Evolutionary conservation across 768 basidiomycete genomes (phyloP).

Genomic region (Holtermanniella nyarrowii): DNA sequence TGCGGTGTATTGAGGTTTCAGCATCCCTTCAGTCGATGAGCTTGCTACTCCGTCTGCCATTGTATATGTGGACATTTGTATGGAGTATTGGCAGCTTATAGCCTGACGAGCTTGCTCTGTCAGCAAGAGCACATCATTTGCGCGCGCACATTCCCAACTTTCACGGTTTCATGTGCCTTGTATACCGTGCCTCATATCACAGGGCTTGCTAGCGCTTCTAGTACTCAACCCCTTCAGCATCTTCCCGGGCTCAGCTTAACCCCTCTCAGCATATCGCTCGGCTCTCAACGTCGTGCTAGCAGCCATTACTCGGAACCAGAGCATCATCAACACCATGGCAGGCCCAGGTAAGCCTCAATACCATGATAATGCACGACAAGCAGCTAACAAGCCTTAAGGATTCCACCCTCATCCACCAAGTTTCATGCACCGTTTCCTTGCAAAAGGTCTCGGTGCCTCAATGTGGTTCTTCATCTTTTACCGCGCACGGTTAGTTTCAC

Average conservation of each 20-base stretch:
- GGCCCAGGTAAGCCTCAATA: conserved; percentile 18
- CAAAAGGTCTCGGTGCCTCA: conserved; percentile 75
- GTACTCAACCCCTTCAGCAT: too few relatives aligned
- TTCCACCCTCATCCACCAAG: conserved; percentile 83
- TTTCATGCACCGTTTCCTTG: conserved; percentile 61
- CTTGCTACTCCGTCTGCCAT: background rate
- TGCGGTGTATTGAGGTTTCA: conserved; percentile 34
- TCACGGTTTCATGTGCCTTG: too few relatives aligned
- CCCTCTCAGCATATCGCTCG: background rate
- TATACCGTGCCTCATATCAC: too few relatives aligned
- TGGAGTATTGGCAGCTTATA: too few relatives aligned
- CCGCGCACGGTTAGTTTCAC: conserved; percentile 62
- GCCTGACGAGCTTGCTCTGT: too few relatives aligned
- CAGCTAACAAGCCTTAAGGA: conserved; percentile 43
- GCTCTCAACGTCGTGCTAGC: background rate
- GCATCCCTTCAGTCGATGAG: conserved; percentile 6
- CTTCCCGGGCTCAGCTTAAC: too few relatives aligned
- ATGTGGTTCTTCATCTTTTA: conserved; percentile 99
- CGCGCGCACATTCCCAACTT: too few relatives aligned
- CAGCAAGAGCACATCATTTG: too few relatives aligned
- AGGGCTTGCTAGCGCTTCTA: too few relatives aligned
- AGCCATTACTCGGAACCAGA: background rate
- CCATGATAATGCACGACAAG: background rate
- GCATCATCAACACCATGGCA: conserved; percentile 13
- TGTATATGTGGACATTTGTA: background rate